phyloP scores from a whole-genome alignment of 108 stramenopile species.

The Cyclotella atomus region DNA sequence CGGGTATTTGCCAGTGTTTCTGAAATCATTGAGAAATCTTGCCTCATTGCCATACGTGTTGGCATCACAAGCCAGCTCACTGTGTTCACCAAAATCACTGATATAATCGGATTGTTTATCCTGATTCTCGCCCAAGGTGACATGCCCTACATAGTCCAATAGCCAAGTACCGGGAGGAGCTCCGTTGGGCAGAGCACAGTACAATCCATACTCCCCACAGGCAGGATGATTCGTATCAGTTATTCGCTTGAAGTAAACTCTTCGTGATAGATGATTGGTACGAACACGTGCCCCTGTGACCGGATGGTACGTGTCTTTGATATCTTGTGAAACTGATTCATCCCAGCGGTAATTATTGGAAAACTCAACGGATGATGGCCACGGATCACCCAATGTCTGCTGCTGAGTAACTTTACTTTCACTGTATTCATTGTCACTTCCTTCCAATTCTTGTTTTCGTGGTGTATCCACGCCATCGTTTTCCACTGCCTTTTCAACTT shows the following conservation, averaged over 20 bases:
- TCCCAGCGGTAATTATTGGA: slow-evolving; percentile 51
- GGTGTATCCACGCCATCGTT: slow-evolving; percentile 5
- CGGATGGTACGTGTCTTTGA: slow-evolving; percentile 22
- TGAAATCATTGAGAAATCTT: slow-evolving; percentile 47
- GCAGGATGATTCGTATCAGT: slow-evolving; percentile 39
- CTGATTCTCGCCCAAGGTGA: slow-evolving; percentile 41
- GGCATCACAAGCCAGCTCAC: slow-evolving; percentile 40
- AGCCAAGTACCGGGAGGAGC: slow-evolving; percentile 42
- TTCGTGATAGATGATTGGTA: slow-evolving; percentile 4
- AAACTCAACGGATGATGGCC: slow-evolving; percentile 33
- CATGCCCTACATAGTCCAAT: slow-evolving; percentile 39
- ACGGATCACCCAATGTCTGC: not conserved
- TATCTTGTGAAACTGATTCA: not conserved
- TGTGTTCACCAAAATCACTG: slow-evolving; percentile 33
- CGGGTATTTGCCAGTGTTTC: slow-evolving; percentile 32
- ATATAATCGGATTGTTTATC: slow-evolving; percentile 38
- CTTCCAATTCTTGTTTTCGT: slow-evolving; percentile 14
- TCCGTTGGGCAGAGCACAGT: slow-evolving; percentile 26
- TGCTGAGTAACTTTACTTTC: not conserved
- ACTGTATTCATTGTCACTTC: slow-evolving; percentile 23
- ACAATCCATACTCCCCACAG: slow-evolving; percentile 34
- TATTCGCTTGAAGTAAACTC: slow-evolving; percentile 38
- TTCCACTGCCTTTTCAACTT: slow-evolving; percentile 19
- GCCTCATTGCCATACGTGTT: slow-evolving; percentile 41
- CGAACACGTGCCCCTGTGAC: not conserved